Conservation (phyloP, 2,329 filamentous ascomycete species). For the Hortaea sp. region DNA sequence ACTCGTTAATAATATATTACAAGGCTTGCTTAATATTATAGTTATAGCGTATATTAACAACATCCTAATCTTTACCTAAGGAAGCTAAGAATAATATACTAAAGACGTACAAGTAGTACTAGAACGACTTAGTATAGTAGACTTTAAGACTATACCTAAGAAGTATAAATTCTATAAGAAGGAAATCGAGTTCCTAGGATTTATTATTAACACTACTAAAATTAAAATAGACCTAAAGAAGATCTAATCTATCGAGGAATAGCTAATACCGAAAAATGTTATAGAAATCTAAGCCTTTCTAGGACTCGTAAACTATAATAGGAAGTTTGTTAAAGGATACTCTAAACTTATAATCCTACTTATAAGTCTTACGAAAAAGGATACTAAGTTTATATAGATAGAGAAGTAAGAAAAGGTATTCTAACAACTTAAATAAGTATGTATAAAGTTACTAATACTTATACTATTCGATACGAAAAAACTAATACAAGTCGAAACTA, state of each 20-base stretch:
- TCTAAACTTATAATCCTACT: constrained; percentile 4
- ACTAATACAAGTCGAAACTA: constrained; percentile 2
- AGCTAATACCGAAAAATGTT: constrained; percentile 12
- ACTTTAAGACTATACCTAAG: constrained; percentile 6
- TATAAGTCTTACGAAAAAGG: constrained; percentile 7
- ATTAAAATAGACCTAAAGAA: constrained; percentile 21
- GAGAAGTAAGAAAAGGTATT: constrained; percentile 1
- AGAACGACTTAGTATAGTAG: constrained; percentile 10
- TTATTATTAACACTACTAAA: constrained; percentile 16
- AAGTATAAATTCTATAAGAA: constrained; percentile 25
- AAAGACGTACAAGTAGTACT: constrained; percentile 18
- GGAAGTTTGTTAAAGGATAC: constrained; percentile 9
- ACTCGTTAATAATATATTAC: constrained; percentile 17
- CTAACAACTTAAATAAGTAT: constrained; percentile 2
- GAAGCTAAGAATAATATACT: constrained; percentile 14
- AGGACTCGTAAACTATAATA: constrained; percentile 9
- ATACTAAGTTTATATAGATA: constrained; percentile 5
- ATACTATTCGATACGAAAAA: constrained; percentile 6
- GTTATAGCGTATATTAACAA: constrained; percentile 18
- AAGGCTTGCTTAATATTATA: constrained; percentile 15
- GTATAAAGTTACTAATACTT: constrained; percentile 1
- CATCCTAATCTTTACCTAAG: constrained; percentile 20
- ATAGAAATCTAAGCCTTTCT: constrained; percentile 15
- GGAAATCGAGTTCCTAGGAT: constrained; percentile 22
- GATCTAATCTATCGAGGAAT: constrained; percentile 16